A percentile compares a stretch with the other conserved stretches of the same genome.
phyloP scores from a whole-genome alignment of 805 yeast species.

The Wickerhamomyces subpelliculosus region DNA sequence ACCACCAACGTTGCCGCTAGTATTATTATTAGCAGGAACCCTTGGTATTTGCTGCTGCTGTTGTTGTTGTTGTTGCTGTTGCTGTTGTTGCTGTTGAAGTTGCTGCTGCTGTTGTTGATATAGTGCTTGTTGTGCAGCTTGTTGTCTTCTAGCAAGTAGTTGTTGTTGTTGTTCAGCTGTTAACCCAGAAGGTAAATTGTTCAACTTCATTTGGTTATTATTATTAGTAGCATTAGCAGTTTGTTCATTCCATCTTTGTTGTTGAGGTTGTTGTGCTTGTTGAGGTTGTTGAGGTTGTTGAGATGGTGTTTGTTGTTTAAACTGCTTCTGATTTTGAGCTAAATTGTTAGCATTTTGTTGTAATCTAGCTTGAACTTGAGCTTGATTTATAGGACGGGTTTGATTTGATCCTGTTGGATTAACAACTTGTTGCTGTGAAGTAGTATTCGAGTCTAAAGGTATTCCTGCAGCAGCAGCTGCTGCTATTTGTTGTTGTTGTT shows the following conservation, averaged over 20 bases:
- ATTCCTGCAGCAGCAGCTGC: not conserved
- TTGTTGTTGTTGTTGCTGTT: slow-evolving; percentile 6
- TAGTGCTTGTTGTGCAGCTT: slow-evolving; percentile 3
- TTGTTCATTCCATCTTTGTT: slow-evolving; percentile 4
- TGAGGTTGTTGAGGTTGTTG: not conserved
- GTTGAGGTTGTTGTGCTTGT: slow-evolving; percentile 4
- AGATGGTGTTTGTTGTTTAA: not conserved
- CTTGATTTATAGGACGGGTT: not conserved
- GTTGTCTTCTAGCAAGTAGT: slow-evolving; percentile 5
- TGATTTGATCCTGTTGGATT: not conserved
- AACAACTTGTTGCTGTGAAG: slow-evolving; percentile 2
- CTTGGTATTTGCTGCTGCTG: slow-evolving; percentile 4
- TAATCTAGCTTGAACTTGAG: slow-evolving; percentile 1
- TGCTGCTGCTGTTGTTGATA: slow-evolving; percentile 6
- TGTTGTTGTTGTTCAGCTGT: slow-evolving; percentile 15
- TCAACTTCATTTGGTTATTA: slow-evolving; percentile 1
- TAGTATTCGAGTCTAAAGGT: not conserved
- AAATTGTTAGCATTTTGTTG: slow-evolving; percentile 1
- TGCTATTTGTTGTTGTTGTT: slow-evolving; percentile 2
- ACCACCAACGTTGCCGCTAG: slow-evolving; percentile 12
- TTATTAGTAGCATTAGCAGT: not conserved
- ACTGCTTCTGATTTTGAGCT: not conserved
- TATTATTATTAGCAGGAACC: slow-evolving; percentile 8
- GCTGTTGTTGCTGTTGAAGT: slow-evolving; percentile 4
- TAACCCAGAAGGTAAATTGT: slow-evolving; percentile 1